Percentiles rank a stretch among this genome's conserved stretches.
Evolutionary conservation across 2,329 filamentous ascomycete species (phyloP).

Genomic region (Hysterium pulicare): DNA sequence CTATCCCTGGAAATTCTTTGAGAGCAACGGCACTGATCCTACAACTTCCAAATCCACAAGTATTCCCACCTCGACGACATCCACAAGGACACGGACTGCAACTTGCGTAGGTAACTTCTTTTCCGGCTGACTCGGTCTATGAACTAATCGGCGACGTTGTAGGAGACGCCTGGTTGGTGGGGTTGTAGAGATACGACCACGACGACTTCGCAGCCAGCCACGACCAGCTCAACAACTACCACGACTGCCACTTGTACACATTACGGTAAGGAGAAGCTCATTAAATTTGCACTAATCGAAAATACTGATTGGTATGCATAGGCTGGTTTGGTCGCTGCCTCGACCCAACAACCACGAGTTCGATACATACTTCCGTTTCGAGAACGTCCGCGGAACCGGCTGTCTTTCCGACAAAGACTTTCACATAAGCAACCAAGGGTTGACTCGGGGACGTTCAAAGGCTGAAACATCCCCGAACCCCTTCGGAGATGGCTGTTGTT

Average conservation of each 20-base stretch:
- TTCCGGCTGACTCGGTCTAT: not conserved
- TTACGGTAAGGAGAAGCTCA: constrained; percentile 7
- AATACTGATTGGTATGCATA: not conserved
- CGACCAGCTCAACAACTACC: constrained; percentile 18
- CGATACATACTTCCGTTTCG: not conserved
- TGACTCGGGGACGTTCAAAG: not conserved
- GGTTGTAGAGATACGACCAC: constrained; percentile 32
- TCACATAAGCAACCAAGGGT: not conserved
- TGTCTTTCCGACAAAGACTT: not conserved
- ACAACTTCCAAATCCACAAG: constrained; percentile 16
- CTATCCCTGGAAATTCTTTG: constrained; percentile 35
- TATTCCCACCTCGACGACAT: constrained; percentile 14
- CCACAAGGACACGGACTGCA: constrained; percentile 28
- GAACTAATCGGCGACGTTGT: not conserved
- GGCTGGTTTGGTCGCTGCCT: constrained; percentile 36
- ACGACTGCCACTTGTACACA: constrained; percentile 23
- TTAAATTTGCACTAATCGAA: constrained; percentile 8
- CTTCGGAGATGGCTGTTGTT: not conserved
- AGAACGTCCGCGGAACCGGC: not conserved
- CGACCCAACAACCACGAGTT: constrained; percentile 17
- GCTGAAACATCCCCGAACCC: not conserved
- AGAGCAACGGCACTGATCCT: constrained; percentile 29
- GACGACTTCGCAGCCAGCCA: constrained; percentile 18
- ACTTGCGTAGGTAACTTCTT: constrained; percentile 17
- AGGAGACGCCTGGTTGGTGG: constrained; percentile 37